Evolutionary conservation across 2,329 filamentous ascomycete genomes (phyloP), one percentile per base, ranked within the genome.

Genomic region (Ceratocystis cacaofunesta): DNA sequence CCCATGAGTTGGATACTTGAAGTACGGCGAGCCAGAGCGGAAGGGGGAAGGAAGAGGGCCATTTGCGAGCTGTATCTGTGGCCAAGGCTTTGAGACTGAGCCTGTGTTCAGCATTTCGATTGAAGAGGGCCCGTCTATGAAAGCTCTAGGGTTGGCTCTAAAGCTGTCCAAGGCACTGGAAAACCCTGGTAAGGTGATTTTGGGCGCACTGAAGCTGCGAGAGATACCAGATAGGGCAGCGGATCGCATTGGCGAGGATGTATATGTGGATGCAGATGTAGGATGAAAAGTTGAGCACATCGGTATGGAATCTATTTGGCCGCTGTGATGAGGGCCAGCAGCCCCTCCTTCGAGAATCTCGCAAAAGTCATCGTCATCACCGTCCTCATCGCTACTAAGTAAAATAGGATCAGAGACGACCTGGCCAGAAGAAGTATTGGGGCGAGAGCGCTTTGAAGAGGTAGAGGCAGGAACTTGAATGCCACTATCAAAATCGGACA

Each of bases 351-450:
- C 52, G n/a, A 58, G n/a, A 30, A 58, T 32, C 55, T 58, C 55
- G 55, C 36, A 62, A 52, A 52, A 52, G 48, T 52, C 48, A 62
- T 58, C 55, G 48, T 61, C 57, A 32, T 48, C 60, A 25, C 62
- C 67, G 65, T 68, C 63, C 5, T 65, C 63, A 36, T 52, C 55
- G 19, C 55, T 52, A 50, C 52, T 65, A 61, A 65, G 36, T n/a
- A 61, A 58, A 46, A 65, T 41, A 5, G 58, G 58, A 50, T 61
- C 58, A 28, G 50, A 58, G 4, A 50, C 15, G 41, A 10, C 43
- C 10, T 19, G 17, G 3, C 50, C 50, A 25, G 63, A 44, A 44
- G 44, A n/a, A 65, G 46, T 52, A 19, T 50, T 15, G 22, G 48
- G 48, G 8, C 55, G 55, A 17, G 15, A 8, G 28, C 28, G 55